Base-by-base conservation (phyloP, 768 basidiomycete genomes). In the Suillus sp. region DNA sequence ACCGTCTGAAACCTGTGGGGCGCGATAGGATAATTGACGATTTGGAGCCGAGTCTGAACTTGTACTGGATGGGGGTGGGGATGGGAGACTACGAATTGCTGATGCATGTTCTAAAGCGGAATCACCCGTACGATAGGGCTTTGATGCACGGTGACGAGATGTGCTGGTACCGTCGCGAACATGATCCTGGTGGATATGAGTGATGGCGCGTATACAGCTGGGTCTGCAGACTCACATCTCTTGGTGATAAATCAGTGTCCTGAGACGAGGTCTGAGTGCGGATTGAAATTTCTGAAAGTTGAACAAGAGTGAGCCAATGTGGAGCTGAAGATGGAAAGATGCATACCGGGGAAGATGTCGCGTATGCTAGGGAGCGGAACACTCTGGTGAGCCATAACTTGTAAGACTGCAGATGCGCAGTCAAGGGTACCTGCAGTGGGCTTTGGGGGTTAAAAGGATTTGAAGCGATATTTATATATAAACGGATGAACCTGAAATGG, bases 341-440 rank as follows among this genome's bases (percentile, higher is more conserved):
- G n/a, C n/a, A n/a, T n/a, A n/a, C 84, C 83, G 53, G 84, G 84
- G 64, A 85, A 86, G 78, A 85, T 82, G 64, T 85, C 83, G 25
- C 80, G 77, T 38, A 84, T 84, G 67, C 82, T 81, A 30, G 84
- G 84, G 32, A 86, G 74, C 2, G 79, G 72, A 1, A 75, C 70
- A 9, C 65, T 65, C 1, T 66, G 67, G 30, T 71, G 72, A 35
- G 74, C 64, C 73, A 74, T 75, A 25, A 2, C 25, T 42, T 14
- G 13, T 14, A 18, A 32, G 59, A 32, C 25, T 48, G 48, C 13
- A 35, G 27, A 38, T 11, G 42, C 40, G 20, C 40, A 45, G 43
- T 42, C 40, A 55, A 51, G 58, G 53, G 14, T 50, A 42, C 40
- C 38, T 40, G 62, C 53, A 25, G 60, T 59, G 35, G 59, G 53